Base-by-base conservation (phyloP, 371 early-diverging fungal genomes). In the Umbelopsis sp. region DNA sequence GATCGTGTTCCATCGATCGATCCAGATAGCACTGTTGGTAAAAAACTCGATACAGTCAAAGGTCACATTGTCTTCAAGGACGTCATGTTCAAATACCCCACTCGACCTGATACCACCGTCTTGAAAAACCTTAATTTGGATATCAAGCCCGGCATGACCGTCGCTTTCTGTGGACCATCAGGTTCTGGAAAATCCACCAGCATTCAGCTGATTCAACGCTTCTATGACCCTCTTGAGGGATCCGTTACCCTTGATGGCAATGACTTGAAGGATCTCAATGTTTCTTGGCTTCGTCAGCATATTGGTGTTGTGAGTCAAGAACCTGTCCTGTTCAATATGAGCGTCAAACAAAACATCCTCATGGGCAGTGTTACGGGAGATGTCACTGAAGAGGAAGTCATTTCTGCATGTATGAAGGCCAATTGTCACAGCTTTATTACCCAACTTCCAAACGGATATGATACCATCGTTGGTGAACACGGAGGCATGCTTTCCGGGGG, bases 81-180 rank as follows among this genome's bases (percentile, higher is more conserved):
- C 37, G 90, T 87, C n/a, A 70, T 80, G 14, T 94, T 94, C 80
- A 74, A 83, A 57, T 94, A 96, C 74, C 95, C 96, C 7, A 82
- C 87, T 44, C 85, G 94, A 0, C 86, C 86, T 5, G 81, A 90
- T 46, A 85, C 89, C 8, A 63, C 72, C 68, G 87, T 90, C 65
- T 89, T 90, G 75, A 82, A 85, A 44, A 82, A 87, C 12, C 70
- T 95, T 41, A 79, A 86, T 67, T 73, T 93, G 46, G 74, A 76
- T 24, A 81, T 93, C 44, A 65, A 79, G 48, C 86, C 88, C 4
- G 91, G 91, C 18, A 81, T 88, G 71, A 69, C 88, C 69, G 90
- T 70, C 32, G 92, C 91, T 2, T 71, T 92, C 10, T 91, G 91
- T 46, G 92, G 92, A 16, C 76, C 87, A 16, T 81, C 81, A 2